These are phyloP conservation scores for Cymbopogon flexuosus DNA, from an alignment of 202 grass and related monocot species.

Conservation along the genomic window DNA sequence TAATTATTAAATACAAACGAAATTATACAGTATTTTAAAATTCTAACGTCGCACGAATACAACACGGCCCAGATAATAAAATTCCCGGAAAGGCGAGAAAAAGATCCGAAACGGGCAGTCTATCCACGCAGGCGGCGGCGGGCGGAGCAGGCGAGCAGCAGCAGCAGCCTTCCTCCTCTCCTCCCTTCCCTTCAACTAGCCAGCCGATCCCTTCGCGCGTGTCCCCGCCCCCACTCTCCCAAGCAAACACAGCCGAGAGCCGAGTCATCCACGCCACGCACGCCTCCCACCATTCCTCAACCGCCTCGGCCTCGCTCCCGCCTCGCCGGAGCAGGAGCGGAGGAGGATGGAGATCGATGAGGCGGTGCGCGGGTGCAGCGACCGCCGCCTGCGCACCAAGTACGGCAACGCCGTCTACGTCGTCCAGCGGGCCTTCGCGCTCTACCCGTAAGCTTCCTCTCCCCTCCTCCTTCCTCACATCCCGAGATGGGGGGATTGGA, in stretches of 20 bases:
- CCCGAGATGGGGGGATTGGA: background rate
- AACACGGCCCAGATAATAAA: too few relatives aligned
- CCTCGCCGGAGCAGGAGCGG: background rate
- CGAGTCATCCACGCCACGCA: background rate
- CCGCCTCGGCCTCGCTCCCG: background rate
- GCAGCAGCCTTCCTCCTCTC: background rate
- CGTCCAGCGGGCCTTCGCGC: conserved; percentile 89
- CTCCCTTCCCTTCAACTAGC: background rate
- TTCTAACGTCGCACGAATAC: too few relatives aligned
- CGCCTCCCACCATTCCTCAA: conserved; percentile 25
- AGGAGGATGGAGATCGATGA: conserved; percentile 80
- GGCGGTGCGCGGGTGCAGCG: conserved; percentile 61
- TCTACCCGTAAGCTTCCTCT: conserved; percentile 57
- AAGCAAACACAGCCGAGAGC: background rate
- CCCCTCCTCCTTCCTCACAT: background rate
- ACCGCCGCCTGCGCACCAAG: conserved; percentile 78
- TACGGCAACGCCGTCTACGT: conserved; percentile 87
- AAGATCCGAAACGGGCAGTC: conserved; percentile 22
- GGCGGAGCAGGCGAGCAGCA: too few relatives aligned
- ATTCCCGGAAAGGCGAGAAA: background rate
- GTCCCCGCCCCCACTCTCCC: background rate
- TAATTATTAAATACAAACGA: too few relatives aligned
- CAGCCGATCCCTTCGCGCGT: background rate
- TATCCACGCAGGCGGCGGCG: conserved; percentile 14
- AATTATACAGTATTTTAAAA: too few relatives aligned